Evolutionary conservation across 2,329 filamentous ascomycete species (phyloP), one percentile per base, ranked within the genome.

Genomic region (Atkinsonella hypoxylon): DNA sequence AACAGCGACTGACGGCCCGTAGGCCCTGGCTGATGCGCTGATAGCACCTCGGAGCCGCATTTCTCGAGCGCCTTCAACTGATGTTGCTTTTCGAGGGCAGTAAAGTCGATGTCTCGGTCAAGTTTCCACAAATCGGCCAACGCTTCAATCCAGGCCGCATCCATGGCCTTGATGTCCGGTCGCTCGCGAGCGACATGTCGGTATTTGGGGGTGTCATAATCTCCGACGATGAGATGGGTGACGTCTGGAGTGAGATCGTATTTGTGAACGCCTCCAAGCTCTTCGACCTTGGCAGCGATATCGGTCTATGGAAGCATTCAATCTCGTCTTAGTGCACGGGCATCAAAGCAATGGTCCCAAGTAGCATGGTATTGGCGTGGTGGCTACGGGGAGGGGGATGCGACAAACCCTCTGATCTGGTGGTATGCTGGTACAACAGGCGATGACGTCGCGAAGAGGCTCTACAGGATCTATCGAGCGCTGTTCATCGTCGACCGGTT

Each of bases 221-320:
- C 83, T 64, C 90, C 93, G 54, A 95, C 88, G 55, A 98, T 79
- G 45, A 98, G 81, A 70, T 98, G 93, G 5, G 93, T 97, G 45
- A 95, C 89, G 65, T 96, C 89, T 51, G 87, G 87, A n/a, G 90
- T 97, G 43, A 98, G 80, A 66, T 98, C 90, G 66, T 89, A 85
- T 60, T 87, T 89, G 74, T 95, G 87, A 53, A 78, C 68, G 47
- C 90, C 93, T 56, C 93, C 93, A 74, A 98, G 89, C 63, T 95
- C 81, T 55, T 74, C 68, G 17, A 87, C 86, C 54, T 82, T 79
- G 46, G 74, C 68, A 15, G 78, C 79, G 46, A 89, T 74, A 49
- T 80, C 72, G 42, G 70, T 68, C 75, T 78, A n/a, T 38, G n/a
- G 43, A 9, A 22, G 20, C 3, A 17, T 30, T 45, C 11, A 26